Base-by-base conservation (phyloP, 2,329 filamentous ascomycete species). In the Acephala macrosclerotiorum region DNA sequence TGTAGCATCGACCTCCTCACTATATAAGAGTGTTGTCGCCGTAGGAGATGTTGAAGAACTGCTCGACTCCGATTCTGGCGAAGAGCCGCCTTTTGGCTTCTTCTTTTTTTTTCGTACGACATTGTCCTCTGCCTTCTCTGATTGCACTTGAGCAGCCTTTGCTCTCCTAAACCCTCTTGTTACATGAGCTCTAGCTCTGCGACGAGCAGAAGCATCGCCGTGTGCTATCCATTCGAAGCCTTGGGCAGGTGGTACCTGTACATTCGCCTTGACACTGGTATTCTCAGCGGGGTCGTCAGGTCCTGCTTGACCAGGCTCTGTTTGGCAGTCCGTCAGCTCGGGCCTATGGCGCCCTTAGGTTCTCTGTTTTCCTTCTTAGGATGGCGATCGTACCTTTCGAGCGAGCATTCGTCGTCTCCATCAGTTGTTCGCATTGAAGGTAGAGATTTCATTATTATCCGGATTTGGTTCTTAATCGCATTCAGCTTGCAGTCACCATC, bases 211-310 rank as follows among this genome's bases (percentile, higher is more conserved):
- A 2, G 56, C 49, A 29, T 68, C 66, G 12, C 58, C 60, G n/a
- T 68, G 66, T 16, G 66, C 42, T n/a, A 68, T 65, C 66, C 66
- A 68, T 62, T 65, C 63, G 53, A 68, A 65, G 35, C 56, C 56
- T 59, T 62, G 58, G 12, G 55, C 53, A 16, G 45, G 18, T 53
- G 14, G n/a, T n/a, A 29, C n/a, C 12, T 26, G n/a, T n/a, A 29
- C n/a, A 20, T 26, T n/a, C 14, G 26, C 51, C 45, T 45, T 58
- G 11, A 25, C 59, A 58, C 29, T 29, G 16, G 8, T 45, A 36
- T 26, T 16, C 36, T 22, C 25, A 56, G 51, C 36, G 47, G 33
- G 56, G 35, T 45, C 49, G 14, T 47, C 55, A 42, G 40, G 53
- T 12, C 18, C 20, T 36, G 16, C 51, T 55, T 33, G 25, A 33